phyloP scores from a whole-genome alignment of 2,329 filamentous ascomycete genomes.

The Cercospora janseana region DNA sequence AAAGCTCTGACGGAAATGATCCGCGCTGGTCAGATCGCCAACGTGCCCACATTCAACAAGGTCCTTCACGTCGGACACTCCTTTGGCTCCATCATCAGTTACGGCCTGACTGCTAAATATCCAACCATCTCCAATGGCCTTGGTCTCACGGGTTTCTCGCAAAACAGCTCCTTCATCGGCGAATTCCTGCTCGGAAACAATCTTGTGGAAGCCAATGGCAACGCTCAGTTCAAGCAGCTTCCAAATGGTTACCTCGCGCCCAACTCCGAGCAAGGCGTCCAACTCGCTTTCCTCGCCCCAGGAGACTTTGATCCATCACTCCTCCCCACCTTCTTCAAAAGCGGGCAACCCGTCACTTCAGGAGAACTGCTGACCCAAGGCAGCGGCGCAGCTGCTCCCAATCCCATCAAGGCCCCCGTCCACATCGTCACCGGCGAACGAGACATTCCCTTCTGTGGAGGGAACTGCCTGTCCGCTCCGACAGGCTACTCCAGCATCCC shows the following conservation, averaged over 20 bases:
- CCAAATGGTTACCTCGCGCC: constrained; percentile 55
- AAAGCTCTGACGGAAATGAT: constrained; percentile 53
- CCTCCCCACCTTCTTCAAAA: constrained; percentile 47
- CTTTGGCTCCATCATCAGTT: constrained; percentile 60
- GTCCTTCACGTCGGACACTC: constrained; percentile 63
- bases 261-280: constrained; percentile 48
- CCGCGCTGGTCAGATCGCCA: constrained; percentile 46
- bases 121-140: constrained; percentile 58
- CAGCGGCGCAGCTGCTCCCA: constrained; percentile 38
- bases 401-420: constrained; percentile 54
- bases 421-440: constrained; percentile 61
- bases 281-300: constrained; percentile 52
- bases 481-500: constrained; percentile 49
- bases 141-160: constrained; percentile 60
- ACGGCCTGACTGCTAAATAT: constrained; percentile 53
- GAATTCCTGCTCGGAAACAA: constrained; percentile 36
- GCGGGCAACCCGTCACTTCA: constrained; percentile 56
- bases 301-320: constrained; percentile 57
- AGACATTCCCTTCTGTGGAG: constrained; percentile 56
- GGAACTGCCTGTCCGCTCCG: constrained; percentile 52
- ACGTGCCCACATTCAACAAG: constrained; percentile 42
- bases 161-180: constrained; percentile 47
- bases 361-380: constrained; percentile 60
- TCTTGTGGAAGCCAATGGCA: constrained; percentile 36
- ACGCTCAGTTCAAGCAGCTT: constrained; percentile 30